Evolutionary conservation across 768 basidiomycete species (phyloP).

Genomic region (Chlorophyllum brunneum): DNA sequence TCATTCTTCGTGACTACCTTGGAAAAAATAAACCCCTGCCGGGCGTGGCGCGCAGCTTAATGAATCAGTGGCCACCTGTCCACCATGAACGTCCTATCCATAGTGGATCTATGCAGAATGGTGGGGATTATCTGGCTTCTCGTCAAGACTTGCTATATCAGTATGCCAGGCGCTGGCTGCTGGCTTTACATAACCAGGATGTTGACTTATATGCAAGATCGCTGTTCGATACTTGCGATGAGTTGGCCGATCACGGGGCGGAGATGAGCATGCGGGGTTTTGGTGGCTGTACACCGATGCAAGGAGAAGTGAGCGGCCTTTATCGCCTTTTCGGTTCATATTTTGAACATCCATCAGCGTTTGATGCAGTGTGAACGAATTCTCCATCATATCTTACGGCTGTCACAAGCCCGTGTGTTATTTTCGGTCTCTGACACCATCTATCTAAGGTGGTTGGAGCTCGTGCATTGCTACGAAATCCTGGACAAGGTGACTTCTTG

Average conservation of each 20-base stretch:
- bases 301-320: slow-evolving; percentile 13
- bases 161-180: slow-evolving; percentile 67
- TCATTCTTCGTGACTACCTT: slow-evolving; percentile 65
- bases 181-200: slow-evolving; percentile 63
- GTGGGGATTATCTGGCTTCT: slow-evolving; percentile 66
- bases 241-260: slow-evolving; percentile 32
- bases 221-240: slow-evolving; percentile 50
- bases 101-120: slow-evolving; percentile 46
- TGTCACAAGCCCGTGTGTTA: slow-evolving; percentile 46
- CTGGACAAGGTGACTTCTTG: slow-evolving; percentile 34
- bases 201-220: slow-evolving; percentile 44
- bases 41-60: slow-evolving; percentile 47
- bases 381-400: slow-evolving; percentile 43
- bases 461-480: slow-evolving; percentile 29
- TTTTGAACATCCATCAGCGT: not conserved
- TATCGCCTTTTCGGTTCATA: not conserved
- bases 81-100: slow-evolving; percentile 31
- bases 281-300: not conserved
- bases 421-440: slow-evolving; percentile 55
- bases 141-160: slow-evolving; percentile 48
- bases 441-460: slow-evolving; percentile 55
- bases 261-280: not conserved
- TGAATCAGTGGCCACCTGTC: slow-evolving; percentile 52
- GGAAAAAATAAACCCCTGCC: slow-evolving; percentile 56
- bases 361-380: slow-evolving; percentile 32